phyloP scores from a whole-genome alignment of 2,329 filamentous ascomycete genomes.

The Cadophora gregata region DNA sequence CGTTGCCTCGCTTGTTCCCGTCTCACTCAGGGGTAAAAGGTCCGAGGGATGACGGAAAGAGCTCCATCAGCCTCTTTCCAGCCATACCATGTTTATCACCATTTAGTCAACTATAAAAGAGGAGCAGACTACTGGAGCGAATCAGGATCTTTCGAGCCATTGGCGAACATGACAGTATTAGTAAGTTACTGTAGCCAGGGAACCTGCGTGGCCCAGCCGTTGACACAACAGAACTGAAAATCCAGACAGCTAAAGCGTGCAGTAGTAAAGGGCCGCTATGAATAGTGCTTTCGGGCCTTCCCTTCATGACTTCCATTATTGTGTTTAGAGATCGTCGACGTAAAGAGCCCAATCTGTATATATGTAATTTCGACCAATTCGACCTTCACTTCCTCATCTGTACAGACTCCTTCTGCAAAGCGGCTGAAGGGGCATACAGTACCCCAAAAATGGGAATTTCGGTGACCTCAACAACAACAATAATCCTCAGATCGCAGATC shows the following conservation, averaged over 20 bases:
- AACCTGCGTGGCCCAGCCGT: constrained; percentile 1
- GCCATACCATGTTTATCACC: background rate
- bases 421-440: background rate
- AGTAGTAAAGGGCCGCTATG: constrained; percentile 8
- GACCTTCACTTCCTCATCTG: background rate
- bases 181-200: constrained; percentile 2
- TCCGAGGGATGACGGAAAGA: background rate
- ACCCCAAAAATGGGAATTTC: constrained; percentile 14
- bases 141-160: background rate
- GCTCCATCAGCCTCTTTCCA: background rate
- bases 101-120: background rate
- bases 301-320: background rate
- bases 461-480: constrained; percentile 11
- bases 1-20: constrained; percentile 14
- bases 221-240: constrained; percentile 2
- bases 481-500: constrained; percentile 21
- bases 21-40: constrained; percentile 3
- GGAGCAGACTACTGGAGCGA: background rate
- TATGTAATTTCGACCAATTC: background rate
- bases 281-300: constrained; percentile 9
- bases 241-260: constrained; percentile 4
- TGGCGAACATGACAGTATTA: constrained; percentile 6
- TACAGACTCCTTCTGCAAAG: background rate
- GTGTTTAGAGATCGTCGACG: background rate
- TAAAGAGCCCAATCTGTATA: background rate